A percentile compares a stretch with the other conserved stretches of the same genome.
Evolutionary conservation across 2,329 filamentous ascomycete species (phyloP).

Genomic region (Colletotrichum tamarilloi): DNA sequence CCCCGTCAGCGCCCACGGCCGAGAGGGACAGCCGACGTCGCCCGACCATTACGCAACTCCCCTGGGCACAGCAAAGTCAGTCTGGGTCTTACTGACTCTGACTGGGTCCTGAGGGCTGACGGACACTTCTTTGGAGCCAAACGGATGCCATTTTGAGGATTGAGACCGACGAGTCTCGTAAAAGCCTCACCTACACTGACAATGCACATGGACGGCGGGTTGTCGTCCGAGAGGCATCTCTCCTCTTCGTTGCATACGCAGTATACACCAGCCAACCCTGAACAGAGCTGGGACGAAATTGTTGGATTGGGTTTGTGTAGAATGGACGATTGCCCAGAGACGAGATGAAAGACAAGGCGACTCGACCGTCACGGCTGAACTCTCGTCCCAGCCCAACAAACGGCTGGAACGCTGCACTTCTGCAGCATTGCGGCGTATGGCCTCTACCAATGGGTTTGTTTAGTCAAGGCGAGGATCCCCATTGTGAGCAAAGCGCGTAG

Average conservation of each 20-base stretch:
- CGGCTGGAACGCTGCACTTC: background rate
- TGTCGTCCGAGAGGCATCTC: background rate
- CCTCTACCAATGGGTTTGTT: background rate
- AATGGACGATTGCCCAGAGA: background rate
- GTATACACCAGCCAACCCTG: background rate
- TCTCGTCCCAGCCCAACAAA: background rate
- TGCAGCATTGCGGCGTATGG: background rate
- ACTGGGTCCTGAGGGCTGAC: background rate
- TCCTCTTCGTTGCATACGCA: background rate
- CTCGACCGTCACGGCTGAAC: background rate
- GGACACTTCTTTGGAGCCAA: background rate
- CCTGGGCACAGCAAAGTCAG: background rate
- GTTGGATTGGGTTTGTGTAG: background rate
- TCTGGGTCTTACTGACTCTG: background rate
- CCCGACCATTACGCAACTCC: slow-evolving; percentile 12
- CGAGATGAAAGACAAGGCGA: background rate
- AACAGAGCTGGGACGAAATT: background rate
- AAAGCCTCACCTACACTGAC: background rate
- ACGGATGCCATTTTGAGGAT: background rate
- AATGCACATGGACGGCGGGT: background rate
- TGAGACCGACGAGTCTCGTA: background rate
- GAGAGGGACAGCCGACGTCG: background rate
- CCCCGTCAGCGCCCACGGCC: background rate
- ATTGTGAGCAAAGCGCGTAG: background rate
- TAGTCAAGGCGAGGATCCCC: background rate